Evolutionary conservation across 768 basidiomycete species (phyloP).

Genomic region (Suillus paluster): DNA sequence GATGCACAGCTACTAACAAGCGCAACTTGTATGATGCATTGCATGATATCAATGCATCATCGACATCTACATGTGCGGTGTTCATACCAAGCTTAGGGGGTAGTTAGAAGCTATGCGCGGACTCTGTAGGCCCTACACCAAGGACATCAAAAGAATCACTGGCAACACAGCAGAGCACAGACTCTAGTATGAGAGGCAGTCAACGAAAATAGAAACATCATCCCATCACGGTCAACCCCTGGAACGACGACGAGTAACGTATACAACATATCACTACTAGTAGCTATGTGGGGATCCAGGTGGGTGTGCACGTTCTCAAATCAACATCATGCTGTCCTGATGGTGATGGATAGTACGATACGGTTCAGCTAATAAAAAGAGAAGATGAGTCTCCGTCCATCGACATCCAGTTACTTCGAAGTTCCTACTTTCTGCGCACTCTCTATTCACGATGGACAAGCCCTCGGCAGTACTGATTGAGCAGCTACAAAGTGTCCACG

Average conservation of each 20-base stretch:
- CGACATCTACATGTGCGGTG: background rate
- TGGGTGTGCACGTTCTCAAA: background rate
- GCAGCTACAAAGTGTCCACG: conserved; percentile 27
- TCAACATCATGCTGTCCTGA: conserved; percentile 1
- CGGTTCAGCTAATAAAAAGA: background rate
- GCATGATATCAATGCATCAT: background rate
- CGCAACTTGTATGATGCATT: background rate
- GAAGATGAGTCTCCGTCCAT: background rate
- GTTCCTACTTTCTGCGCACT: background rate
- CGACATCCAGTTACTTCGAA: background rate
- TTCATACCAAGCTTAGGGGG: background rate
- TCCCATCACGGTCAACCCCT: conserved; percentile 4
- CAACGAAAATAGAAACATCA: background rate
- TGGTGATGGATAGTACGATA: background rate
- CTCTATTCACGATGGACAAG: conserved; percentile 14
- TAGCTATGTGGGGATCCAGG: background rate
- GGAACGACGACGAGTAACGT: background rate
- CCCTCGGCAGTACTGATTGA: conserved; percentile 24
- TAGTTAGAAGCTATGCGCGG: background rate
- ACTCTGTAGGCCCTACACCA: background rate
- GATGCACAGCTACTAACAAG: background rate
- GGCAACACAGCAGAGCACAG: conserved; percentile 4
- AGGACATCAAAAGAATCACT: background rate
- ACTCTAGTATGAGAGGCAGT: background rate
- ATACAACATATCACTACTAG: background rate